These are phyloP conservation scores for Paraphoma chrysanthemicola DNA, from an alignment of 2,329 filamentous ascomycete species.

Conservation along the genomic window DNA sequence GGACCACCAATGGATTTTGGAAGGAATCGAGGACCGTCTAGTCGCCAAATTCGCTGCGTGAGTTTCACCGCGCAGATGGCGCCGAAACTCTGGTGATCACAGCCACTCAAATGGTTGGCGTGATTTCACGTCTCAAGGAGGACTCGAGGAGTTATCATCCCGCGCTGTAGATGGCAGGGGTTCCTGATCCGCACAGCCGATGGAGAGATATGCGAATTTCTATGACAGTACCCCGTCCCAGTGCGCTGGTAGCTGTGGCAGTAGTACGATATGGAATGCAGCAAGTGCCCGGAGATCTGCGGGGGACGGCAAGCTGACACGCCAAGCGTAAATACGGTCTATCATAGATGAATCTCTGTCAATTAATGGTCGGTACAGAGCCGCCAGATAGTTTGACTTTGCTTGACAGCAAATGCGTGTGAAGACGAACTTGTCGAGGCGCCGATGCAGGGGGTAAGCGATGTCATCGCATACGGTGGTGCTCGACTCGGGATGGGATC, in stretches of 20 bases:
- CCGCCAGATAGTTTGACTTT: conserved; percentile 25
- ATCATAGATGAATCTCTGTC: conserved; percentile 11
- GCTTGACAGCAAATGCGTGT: conserved; percentile 8
- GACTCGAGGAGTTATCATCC: conserved; percentile 28
- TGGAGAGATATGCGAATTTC: conserved; percentile 31
- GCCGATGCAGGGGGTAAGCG: conserved; percentile 32
- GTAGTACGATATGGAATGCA: conserved; percentile 23
- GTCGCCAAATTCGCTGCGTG: conserved; percentile 57
- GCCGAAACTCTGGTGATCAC: conserved; percentile 10
- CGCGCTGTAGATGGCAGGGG: conserved; percentile 20
- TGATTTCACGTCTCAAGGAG: conserved; percentile 8
- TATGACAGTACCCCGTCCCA: conserved; percentile 35
- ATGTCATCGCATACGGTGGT: conserved; percentile 4
- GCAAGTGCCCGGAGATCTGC: conserved; percentile 21
- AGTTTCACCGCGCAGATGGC: conserved; percentile 7
- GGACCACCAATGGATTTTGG: conserved; percentile 90
- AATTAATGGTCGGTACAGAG: conserved; percentile 24
- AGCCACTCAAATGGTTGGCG: conserved; percentile 12
- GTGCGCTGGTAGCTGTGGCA: conserved; percentile 28
- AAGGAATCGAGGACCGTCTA: conserved; percentile 85
- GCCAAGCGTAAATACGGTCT: conserved; percentile 11
- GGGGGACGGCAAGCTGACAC: conserved; percentile 14
- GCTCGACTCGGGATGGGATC: conserved; percentile 20
- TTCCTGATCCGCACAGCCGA: conserved; percentile 27
- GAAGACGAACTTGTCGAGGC: conserved; percentile 14